phyloP scores from a whole-genome alignment of 768 basidiomycete species.

The Tulasnella sp. region DNA sequence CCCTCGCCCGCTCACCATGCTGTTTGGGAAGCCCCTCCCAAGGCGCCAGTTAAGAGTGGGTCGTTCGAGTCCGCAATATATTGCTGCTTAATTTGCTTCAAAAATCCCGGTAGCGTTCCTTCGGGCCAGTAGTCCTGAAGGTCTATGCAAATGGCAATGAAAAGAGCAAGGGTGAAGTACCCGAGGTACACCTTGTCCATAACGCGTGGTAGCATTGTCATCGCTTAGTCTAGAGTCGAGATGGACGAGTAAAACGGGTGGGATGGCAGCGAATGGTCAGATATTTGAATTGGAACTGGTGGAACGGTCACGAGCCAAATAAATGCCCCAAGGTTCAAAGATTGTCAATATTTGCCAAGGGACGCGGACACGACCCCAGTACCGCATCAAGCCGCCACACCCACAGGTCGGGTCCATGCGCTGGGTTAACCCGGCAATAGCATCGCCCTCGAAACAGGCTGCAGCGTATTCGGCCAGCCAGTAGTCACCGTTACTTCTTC shows the following conservation, averaged over 20 bases:
- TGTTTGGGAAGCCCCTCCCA: not conserved
- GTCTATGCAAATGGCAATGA: not conserved
- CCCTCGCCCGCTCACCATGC: not conserved
- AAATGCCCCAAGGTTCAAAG: not conserved
- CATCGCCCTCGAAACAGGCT: not conserved
- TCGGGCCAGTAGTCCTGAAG: not conserved
- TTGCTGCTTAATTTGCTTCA: not conserved
- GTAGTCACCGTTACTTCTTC: not conserved
- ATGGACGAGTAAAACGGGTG: not conserved
- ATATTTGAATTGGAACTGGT: not conserved
- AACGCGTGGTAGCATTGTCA: not conserved
- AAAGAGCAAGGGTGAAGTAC: not conserved
- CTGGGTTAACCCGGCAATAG: not conserved
- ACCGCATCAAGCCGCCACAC: not conserved
- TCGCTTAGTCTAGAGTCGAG: not conserved
- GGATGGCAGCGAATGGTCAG: not conserved
- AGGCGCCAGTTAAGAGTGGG: not conserved
- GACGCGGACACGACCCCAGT: not conserved
- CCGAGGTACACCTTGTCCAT: not conserved
- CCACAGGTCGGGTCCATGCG: not conserved
- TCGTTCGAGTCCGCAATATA: not conserved
- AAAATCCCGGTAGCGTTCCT: not conserved
- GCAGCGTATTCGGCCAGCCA: not conserved
- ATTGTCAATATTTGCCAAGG: not conserved
- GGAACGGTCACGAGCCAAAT: not conserved